Conservation (phyloP, 768 basidiomycete species). For the Tylopilus rubrobrunneus region DNA sequence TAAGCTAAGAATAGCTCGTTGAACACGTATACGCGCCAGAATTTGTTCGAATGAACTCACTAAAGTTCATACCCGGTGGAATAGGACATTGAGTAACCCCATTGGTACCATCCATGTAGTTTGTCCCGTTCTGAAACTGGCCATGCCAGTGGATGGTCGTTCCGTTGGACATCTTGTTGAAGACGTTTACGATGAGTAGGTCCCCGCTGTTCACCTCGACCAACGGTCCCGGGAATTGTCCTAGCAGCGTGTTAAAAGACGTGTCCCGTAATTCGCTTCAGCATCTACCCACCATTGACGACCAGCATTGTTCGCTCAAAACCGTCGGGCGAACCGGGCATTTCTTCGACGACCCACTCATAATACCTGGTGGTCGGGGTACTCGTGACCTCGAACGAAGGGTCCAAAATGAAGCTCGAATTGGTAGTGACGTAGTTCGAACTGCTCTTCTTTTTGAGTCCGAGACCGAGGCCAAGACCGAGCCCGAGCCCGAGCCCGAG, state of each 20-base stretch:
- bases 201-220: conserved; percentile 35
- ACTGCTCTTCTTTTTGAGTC: conserved; percentile 19
- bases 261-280: background rate
- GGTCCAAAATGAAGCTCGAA: conserved; percentile 28
- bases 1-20: conserved; percentile 20
- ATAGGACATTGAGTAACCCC: conserved; percentile 52
- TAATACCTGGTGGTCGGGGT: conserved; percentile 40
- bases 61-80: conserved; percentile 42
- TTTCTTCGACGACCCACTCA: conserved; percentile 39
- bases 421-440: conserved; percentile 20
- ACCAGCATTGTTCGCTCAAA: conserved; percentile 41
- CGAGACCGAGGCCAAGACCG: conserved; percentile 29
- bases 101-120: conserved; percentile 45
- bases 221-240: conserved; percentile 34
- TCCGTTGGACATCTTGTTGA: conserved; percentile 30
- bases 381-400: conserved; percentile 23
- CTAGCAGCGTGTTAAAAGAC: conserved; percentile 14
- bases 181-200: conserved; percentile 33
- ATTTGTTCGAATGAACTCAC: conserved; percentile 19
- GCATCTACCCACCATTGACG: conserved; percentile 37
- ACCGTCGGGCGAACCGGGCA: conserved; percentile 40
- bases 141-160: conserved; percentile 34
- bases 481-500: conserved; percentile 25
- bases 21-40: background rate
- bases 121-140: conserved; percentile 42